Conservation (phyloP, 2,329 filamentous ascomycete species). For the Xylaria multiplex region DNA sequence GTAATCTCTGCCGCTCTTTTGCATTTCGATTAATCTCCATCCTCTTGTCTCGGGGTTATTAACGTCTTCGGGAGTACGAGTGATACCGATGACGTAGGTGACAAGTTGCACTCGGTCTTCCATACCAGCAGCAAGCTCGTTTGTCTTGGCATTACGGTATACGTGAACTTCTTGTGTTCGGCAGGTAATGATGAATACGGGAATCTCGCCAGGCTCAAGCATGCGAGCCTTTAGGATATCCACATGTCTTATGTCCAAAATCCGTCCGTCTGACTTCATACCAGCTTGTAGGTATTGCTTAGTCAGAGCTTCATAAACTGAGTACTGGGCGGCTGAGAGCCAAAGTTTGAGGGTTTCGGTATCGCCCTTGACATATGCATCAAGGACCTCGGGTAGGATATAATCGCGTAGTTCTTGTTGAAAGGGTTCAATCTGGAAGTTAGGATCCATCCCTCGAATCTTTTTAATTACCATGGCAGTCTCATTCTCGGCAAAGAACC, state of each 20-base stretch:
- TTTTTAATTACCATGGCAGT: slow-evolving; percentile 98
- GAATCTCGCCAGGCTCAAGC: slow-evolving; percentile 85
- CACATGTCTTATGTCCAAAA: slow-evolving; percentile 93
- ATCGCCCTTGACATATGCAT: slow-evolving; percentile 98
- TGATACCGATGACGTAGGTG: slow-evolving; percentile 97
- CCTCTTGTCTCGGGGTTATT: slow-evolving; percentile 96
- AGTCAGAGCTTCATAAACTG: slow-evolving; percentile 94
- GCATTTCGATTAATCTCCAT: slow-evolving; percentile 97
- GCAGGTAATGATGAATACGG: slow-evolving; percentile 97
- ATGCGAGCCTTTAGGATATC: slow-evolving; percentile 85
- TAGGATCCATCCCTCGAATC: slow-evolving; percentile 94
- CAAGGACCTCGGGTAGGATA: slow-evolving; percentile 94
- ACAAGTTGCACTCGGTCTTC: slow-evolving; percentile 98
- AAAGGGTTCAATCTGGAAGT: slow-evolving; percentile 95
- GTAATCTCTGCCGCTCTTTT: slow-evolving; percentile 96
- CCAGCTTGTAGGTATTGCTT: slow-evolving; percentile 95
- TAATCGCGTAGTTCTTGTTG: slow-evolving; percentile 96
- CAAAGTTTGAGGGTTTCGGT: slow-evolving; percentile 89
- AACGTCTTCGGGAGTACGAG: slow-evolving; percentile 91
- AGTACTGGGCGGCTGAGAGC: slow-evolving; percentile 96
- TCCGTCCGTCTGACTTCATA: slow-evolving; percentile 92
- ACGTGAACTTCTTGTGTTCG: slow-evolving; percentile 98
- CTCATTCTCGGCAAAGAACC: slow-evolving; percentile 99
- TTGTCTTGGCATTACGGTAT: slow-evolving; percentile 90
- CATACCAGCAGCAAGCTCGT: slow-evolving; percentile 93